Base-by-base conservation (phyloP, 2,329 filamentous ascomycete genomes). In the Trichoderma sp. region DNA sequence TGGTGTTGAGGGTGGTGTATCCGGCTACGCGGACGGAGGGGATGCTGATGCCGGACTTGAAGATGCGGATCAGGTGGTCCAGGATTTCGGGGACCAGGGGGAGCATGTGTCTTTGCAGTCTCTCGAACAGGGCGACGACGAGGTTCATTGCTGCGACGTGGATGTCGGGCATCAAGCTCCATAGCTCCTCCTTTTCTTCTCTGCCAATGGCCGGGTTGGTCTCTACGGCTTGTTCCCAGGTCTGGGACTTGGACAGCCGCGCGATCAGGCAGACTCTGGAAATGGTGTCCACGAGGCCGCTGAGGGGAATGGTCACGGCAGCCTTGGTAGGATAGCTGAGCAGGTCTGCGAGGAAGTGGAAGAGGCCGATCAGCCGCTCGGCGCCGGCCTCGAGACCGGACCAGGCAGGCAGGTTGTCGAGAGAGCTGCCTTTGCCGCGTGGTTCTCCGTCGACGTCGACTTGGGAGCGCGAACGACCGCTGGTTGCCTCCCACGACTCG, bases 121-220 rank as follows among this genome's bases (percentile, higher is more conserved):
- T 83, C 62, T 81, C 75, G 24, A 86, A 74, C 52, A 95, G 73
- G 12, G 80, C 76, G 9, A 81, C 75, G 24, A 91, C 77, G 1
- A 96, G 77, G 24, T 84, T 77, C 62, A 96, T 78, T n/a, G 86
- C 84, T 15, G 90, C 87, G 15, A 88, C 77, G 72, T 97, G 92
- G 45, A 97, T 85, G 10, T 84, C 81, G 5, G 93, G 91, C 12
- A 97, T 81, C 19, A 86, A 81, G 54, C 84, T 79, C 85, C 90
- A 93, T 3, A 97, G 82, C 51, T 88, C 86, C 61, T 96, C 92
- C 67, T 89, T 89, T 76, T 97, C 94, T 57, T 96, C 91, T 67
- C 90, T 86, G 39, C 88, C 84, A 68, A 95, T 86, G 68, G 91
- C 89, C 7, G 88, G 82, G 70, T 93, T 93, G 66, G 88, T 81